Evolutionary conservation across 768 basidiomycete genomes (phyloP), one percentile per base, ranked within the genome.

Genomic region (Podaxis sp.): DNA sequence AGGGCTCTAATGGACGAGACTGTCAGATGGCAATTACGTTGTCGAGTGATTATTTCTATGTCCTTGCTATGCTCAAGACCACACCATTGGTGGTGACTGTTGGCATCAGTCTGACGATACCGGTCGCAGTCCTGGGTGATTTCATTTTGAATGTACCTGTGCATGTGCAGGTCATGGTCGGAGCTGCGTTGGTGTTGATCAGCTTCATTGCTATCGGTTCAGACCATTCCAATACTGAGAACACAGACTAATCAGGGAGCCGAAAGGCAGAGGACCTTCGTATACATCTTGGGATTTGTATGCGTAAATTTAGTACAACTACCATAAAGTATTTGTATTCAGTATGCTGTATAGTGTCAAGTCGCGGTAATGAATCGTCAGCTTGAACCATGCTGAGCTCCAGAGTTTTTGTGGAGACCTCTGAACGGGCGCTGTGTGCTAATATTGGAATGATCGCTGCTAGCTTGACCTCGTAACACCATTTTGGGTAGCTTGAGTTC

Each of bases 61-160:
- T 93, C 30, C 71, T 93, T 19, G 91, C 95, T 2, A 96, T 98
- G 95, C 85, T 99, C 65, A 96, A 96, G 78, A 99, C 96, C 6
- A 95, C 95, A 1, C 96, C 96, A 0, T 78, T 96, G 12, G 93
- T 97, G 19, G 96, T 92, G 17, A 99, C 96, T 0, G 80, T 98
- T 59, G 96, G 96, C 28, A 82, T 99, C 8, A 93, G 91, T 61
- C 82, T 99, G 13, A 97, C 97, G 0, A 97, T 98, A 72, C 96
- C 95, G 4, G 79, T 96, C 57, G 94, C 97, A 5, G 87, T 98
- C 54, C 56, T 90, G 8, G 95, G 95, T 13, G 95, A 97, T 61
- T 75, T 75, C 52, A 28, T 75, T 12, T 66, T 69, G 13, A 63
- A 69, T 5, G 65, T 70, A 44, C 79, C 87, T 33, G 79, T 86